These are phyloP conservation scores for Zygosaccharomyces bailii DNA, from an alignment of 805 yeast species.

Conservation along the genomic window DNA sequence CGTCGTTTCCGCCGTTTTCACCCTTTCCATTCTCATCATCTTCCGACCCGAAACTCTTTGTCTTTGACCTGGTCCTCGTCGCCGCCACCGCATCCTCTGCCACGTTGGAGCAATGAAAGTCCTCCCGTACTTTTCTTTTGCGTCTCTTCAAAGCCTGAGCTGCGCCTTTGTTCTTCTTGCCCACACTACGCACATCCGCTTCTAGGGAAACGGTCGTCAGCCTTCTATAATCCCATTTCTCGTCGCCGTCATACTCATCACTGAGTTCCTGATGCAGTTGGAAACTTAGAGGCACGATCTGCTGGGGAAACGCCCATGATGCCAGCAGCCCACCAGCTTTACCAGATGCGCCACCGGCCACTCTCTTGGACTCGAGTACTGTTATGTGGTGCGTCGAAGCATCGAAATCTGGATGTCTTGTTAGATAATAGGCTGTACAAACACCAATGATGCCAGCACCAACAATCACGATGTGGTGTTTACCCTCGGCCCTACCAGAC, in stretches of 20 bases:
- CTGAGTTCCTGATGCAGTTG: conserved; percentile 80
- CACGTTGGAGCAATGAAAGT: conserved; percentile 8
- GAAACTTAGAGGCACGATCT: conserved; percentile 84
- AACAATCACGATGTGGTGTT: conserved; percentile 75
- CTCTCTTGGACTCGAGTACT: conserved; percentile 80
- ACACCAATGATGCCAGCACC: conserved; percentile 98
- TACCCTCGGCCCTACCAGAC: conserved; percentile 42
- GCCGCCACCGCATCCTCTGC: conserved; percentile 7
- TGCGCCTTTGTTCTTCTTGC: conserved; percentile 12
- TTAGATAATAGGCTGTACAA: conserved; percentile 85
- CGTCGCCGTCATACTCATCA: conserved; percentile 73
- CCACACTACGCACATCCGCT: conserved; percentile 57
- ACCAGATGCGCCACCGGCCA: conserved; percentile 97
- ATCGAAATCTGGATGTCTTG: conserved; percentile 77
- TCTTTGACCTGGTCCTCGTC: conserved; percentile 5
- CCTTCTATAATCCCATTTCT: conserved; percentile 90
- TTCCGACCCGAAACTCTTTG: background rate
- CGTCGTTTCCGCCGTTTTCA: conserved; percentile 9
- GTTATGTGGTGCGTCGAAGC: conserved; percentile 75
- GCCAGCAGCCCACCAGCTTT: conserved; percentile 96
- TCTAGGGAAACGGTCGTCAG: conserved; percentile 82
- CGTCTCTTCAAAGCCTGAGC: conserved; percentile 10
- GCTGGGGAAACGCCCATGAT: conserved; percentile 95
- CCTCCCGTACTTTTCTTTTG: conserved; percentile 4
- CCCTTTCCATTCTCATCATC: background rate